Base-by-base conservation (phyloP, 148 eudicot genomes). In the Tetragonia tetragonoides region DNA sequence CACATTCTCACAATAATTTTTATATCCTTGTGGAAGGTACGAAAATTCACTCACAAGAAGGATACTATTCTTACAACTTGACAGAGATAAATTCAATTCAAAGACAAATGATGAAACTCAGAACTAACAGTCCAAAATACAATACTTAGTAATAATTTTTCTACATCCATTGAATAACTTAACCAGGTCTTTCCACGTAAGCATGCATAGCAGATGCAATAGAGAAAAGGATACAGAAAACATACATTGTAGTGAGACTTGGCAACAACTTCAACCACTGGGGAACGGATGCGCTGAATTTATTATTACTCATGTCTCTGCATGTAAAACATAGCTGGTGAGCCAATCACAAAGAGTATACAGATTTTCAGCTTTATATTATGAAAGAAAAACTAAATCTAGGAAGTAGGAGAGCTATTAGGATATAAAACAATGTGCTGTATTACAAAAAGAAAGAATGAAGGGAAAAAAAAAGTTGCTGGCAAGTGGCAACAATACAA, bases 221-320 rank as follows among this genome's bases (percentile, higher is more conserved):
- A 14, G 18, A 71, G 68, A 23, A 49, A 51, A 38, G 41, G 49
- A 53, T 18, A 51, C 46, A 57, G 42, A 80, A 51, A 74, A 79
- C 85, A 63, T 70, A 83, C 85, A 83, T 37, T 56, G 85, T 83
- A 41, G 85, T 83, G 68, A 83, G 64, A 56, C n/a, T 42, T 62
- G 79, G 64, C 57, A 79, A 46, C 16, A 73, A 70, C 76, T 54
- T 41, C 39, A 79, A 65, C 85, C 85, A 83, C 63, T 53, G 76
- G 70, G 85, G 85, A 64, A 65, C 77, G 64, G 73, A 49, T 44
- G 57, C 38, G 20, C 70, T 70, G 56, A 78, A 83, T 23, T 59
- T 79, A 72, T 83, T 83, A 38, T 83, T 83, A 75, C 85, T 83
- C 77, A 83, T 44, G 68, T 83, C 85, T 71, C 85, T 83, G 85